Evolutionary conservation across 139 green algal species (phyloP), one percentile per base, ranked within the genome.

Genomic region (Tetraselmis chui): DNA sequence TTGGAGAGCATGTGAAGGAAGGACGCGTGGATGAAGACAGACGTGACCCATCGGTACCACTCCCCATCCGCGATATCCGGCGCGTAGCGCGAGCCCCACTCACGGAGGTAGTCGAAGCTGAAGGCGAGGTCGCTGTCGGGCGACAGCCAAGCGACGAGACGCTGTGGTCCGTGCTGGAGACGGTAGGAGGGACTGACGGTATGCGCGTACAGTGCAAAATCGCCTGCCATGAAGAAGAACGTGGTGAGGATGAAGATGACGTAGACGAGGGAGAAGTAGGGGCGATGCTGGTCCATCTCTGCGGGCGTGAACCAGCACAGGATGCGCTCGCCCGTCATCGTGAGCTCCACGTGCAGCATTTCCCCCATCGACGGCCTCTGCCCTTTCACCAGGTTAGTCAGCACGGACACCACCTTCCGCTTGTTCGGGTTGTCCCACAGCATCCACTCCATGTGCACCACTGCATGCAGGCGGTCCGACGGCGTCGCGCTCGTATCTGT

Each of bases 1-100:
- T 95, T 95, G 78, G 87, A 89, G 23, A 90, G 75, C 30, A 93
- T 76, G 84, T 95, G 92, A 22, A 80, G 30, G 75, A 91, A 88
- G 76, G 30, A 85, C 31, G 89, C 81, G 85, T 95, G 92, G 23
- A 95, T 82, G 80, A 91, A 82, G 18, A 89, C 81, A 1, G 85
- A 90, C 23, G 84, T 87, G 75, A 94, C 78, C 85, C 91, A 92
- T 18, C 91, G 83, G 82, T 86, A 87, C 27, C 75, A 78, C 78
- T 88, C 31, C 11, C n/a, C 29, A 28, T 76, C 78, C 86, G 45
- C 45, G 45, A 91, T 90, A 30, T 45, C 30, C 0, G 88, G 88
- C 0, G 79, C 84, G 32, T 77, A 91, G 1, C 86, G 77, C 1
- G 84, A 86, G 1, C 88, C 88, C 88, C 88, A 91, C 74, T 81